Conservation (phyloP, 2,329 filamentous ascomycete genomes). For the Alternaria hordeiaustralica region DNA sequence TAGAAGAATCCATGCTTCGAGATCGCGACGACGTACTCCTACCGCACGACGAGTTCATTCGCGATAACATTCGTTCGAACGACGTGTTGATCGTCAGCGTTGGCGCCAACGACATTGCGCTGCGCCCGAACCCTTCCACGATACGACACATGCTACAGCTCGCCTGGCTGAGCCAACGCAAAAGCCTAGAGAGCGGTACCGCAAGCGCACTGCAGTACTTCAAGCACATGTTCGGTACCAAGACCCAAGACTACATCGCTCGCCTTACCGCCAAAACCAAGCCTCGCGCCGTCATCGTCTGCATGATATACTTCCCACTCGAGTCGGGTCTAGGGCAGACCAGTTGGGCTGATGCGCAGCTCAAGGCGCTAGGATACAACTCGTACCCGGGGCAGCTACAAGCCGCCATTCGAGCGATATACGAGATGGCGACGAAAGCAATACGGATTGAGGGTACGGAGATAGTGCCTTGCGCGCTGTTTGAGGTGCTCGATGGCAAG, state of each 20-base stretch:
- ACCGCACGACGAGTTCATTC: conserved; percentile 45
- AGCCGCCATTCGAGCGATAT: conserved; percentile 42
- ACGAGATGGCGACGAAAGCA: conserved; percentile 34
- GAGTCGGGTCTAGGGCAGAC: conserved; percentile 34
- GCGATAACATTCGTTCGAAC: conserved; percentile 36
- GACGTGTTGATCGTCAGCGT: conserved; percentile 47
- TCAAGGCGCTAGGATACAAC: conserved; percentile 42
- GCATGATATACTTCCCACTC: conserved; percentile 50
- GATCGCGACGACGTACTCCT: conserved; percentile 38
- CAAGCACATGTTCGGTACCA: conserved; percentile 36
- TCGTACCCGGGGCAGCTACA: conserved; percentile 39
- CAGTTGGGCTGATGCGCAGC: conserved; percentile 43
- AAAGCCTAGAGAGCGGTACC: conserved; percentile 29
- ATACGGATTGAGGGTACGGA: conserved; percentile 38
- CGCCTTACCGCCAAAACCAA: conserved; percentile 35
- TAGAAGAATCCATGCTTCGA: conserved; percentile 45
- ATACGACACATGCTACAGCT: conserved; percentile 43
- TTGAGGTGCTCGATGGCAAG: conserved; percentile 43
- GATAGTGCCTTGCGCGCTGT: conserved; percentile 42
- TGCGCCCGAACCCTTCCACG: conserved; percentile 36
- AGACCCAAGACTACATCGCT: conserved; percentile 36
- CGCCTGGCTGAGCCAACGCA: conserved; percentile 35
- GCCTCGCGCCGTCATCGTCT: conserved; percentile 44
- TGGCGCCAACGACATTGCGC: conserved; percentile 47
- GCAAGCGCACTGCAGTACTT: conserved; percentile 43